A percentile compares a stretch with the other conserved stretches of the same genome.
phyloP scores from a whole-genome alignment of 768 basidiomycete species.

The Favolaschia claudopus region DNA sequence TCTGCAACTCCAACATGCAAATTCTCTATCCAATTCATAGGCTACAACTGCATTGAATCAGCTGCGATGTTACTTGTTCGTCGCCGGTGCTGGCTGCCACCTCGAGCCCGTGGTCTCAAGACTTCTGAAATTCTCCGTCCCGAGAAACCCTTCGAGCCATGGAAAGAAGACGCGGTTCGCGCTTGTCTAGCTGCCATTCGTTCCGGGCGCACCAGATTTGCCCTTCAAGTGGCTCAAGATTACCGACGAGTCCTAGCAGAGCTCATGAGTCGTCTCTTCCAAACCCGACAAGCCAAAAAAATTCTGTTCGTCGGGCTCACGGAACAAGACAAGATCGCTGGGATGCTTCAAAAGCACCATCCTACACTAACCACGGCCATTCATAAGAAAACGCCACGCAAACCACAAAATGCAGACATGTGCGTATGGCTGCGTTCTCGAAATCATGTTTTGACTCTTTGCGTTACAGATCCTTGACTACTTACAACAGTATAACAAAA shows the following conservation, averaged over 20 bases:
- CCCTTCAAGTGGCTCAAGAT: neutral
- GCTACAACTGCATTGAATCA: too few relatives aligned
- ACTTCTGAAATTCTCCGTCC: too few relatives aligned
- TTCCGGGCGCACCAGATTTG: conserved; percentile 1
- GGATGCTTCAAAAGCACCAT: neutral
- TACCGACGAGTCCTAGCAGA: neutral
- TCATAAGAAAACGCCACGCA: neutral
- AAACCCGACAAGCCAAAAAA: neutral
- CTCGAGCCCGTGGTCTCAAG: too few relatives aligned
- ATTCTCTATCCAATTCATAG: too few relatives aligned
- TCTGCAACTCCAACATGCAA: too few relatives aligned
- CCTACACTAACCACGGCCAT: neutral
- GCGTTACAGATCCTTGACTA: neutral
- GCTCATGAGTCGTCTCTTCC: neutral
- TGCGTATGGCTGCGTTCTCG: neutral
- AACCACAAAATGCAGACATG: neutral
- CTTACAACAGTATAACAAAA: neutral
- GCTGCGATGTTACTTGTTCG: too few relatives aligned
- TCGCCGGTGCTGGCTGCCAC: too few relatives aligned
- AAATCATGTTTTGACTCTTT: neutral
- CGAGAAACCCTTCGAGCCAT: neutral
- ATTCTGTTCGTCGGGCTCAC: neutral
- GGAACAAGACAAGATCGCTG: neutral
- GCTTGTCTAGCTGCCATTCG: neutral
- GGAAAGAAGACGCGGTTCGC: conserved; percentile 9